Evolutionary conservation across 129 eudicot species (phyloP).

Genomic region (Rutidosis leptorrhynchoides): DNA sequence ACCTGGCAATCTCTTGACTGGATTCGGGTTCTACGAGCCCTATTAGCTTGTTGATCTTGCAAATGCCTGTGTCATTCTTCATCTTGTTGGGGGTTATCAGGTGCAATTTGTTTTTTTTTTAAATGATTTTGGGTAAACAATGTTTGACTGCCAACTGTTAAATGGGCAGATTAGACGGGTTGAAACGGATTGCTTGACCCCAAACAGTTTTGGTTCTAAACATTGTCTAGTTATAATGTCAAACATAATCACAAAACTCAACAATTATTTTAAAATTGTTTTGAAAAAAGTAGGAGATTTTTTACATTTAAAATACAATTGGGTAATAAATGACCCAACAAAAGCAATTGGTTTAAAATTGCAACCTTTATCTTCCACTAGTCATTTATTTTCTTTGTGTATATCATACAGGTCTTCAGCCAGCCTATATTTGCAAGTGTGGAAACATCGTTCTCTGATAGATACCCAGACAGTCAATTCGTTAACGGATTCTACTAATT

Average conservation of each 20-base stretch:
- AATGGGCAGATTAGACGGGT: not conserved
- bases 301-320: not conserved
- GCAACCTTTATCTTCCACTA: conserved; percentile 16
- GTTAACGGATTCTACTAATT: conserved; percentile 17
- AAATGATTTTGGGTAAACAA: not conserved
- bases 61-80: conserved; percentile 49
- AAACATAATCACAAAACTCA: not conserved
- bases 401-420: conserved; percentile 44
- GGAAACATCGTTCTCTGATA: conserved; percentile 43
- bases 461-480: conserved; percentile 39
- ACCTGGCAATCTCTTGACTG: conserved; percentile 62
- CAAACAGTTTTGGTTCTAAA: not conserved
- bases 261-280: too few relatives aligned
- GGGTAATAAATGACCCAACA: too few relatives aligned
- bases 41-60: conserved; percentile 65
- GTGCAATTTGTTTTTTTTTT: conserved; percentile 19
- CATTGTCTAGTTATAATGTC: too few relatives aligned
- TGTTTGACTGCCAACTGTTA: not conserved
- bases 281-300: too few relatives aligned
- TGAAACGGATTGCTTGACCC: not conserved
- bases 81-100: conserved; percentile 59
- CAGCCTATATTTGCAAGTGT: conserved; percentile 56
- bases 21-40: conserved; percentile 69
- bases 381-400: not conserved
- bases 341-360: not conserved